A percentile compares a stretch with the other conserved stretches of the same genome.
Evolutionary conservation across 768 basidiomycete genomes (phyloP).

Genomic region (Termitomyces heimii): DNA sequence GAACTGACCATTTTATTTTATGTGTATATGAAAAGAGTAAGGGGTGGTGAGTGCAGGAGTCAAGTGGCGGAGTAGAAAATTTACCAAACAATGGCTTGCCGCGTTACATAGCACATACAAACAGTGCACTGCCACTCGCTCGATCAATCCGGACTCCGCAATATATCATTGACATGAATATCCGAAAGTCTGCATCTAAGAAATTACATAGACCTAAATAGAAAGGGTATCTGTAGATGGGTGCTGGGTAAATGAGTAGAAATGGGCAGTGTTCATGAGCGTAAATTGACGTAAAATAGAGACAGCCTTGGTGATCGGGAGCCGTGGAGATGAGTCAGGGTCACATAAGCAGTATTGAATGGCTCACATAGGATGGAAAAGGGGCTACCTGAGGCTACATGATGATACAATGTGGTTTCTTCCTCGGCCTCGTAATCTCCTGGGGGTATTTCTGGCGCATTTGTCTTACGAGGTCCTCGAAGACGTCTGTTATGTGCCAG

Average conservation of each 20-base stretch:
- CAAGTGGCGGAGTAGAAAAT: constrained; percentile 15
- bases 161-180: constrained; percentile 2
- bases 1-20: constrained; percentile 21
- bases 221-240: constrained; percentile 15
- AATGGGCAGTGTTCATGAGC: constrained; percentile 13
- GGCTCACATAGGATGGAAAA: constrained; percentile 6
- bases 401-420: constrained; percentile 26
- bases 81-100: constrained; percentile 14
- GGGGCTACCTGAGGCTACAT: constrained; percentile 26
- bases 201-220: constrained; percentile 13
- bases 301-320: neutral
- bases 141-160: neutral
- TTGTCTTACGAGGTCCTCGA: constrained; percentile 69
- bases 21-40: constrained; percentile 8
- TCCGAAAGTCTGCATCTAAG: constrained; percentile 3
- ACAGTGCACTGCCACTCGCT: constrained; percentile 18
- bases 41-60: constrained; percentile 14
- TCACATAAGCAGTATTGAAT: neutral
- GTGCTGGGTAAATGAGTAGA: constrained; percentile 14
- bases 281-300: constrained; percentile 4
- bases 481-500: constrained; percentile 76
- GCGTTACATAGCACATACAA: constrained; percentile 18
- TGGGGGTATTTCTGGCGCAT: constrained; percentile 65
- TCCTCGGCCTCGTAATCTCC: constrained; percentile 15
- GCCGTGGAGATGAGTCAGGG: neutral